Percentiles rank a stretch among this genome's conserved stretches.
Conservation (phyloP, 2,329 filamentous ascomycete genomes). For the Microascus cirrosus region DNA sequence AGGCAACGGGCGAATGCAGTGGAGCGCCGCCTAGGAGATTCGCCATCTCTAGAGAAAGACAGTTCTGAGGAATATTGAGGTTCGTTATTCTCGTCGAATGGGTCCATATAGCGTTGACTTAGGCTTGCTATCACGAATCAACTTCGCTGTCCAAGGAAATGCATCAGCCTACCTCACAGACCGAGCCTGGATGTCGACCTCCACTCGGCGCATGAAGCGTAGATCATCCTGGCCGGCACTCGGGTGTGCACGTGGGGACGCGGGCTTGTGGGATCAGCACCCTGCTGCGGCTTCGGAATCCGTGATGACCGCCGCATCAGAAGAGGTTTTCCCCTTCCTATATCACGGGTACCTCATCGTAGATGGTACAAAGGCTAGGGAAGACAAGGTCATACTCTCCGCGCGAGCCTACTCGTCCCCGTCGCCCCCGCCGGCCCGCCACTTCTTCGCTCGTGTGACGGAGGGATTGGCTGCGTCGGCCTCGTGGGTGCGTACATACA, state of each 20-base stretch:
- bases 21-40: no score
- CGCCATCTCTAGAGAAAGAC: no score
- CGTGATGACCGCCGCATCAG: neutral
- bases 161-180: neutral
- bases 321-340: neutral
- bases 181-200: neutral
- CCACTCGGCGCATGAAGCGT: neutral
- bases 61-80: no score
- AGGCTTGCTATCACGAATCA: no score
- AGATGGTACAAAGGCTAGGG: neutral
- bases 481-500: neutral
- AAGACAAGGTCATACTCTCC: neutral
- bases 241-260: constrained; percentile 2
- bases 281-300: neutral
- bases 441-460: neutral
- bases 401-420: neutral
- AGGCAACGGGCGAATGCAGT: no score
- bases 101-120: no score
- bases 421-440: neutral
- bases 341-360: neutral
- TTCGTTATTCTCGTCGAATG: no score
- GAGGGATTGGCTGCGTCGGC: neutral
- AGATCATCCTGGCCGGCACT: neutral
- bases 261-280: neutral
- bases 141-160: no score